Base-by-base conservation (phyloP, 768 basidiomycete genomes). In the Termitomyces sp. region DNA sequence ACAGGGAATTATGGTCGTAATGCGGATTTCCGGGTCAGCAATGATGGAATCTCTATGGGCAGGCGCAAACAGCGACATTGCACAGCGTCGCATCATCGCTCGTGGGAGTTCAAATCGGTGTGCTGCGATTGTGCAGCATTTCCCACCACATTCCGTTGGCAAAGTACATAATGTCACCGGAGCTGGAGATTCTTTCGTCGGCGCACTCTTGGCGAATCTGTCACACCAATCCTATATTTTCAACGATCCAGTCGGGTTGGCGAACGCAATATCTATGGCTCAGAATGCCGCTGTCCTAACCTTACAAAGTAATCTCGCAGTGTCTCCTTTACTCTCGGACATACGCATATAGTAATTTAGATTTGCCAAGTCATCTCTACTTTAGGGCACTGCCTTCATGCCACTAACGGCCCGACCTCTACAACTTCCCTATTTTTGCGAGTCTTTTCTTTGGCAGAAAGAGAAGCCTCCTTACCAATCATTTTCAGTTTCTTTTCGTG, bases 161-260 rank as follows among this genome's bases (percentile, higher is more conserved):
- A 64, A 58, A 3, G 62, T 82, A 6, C 71, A 86, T 21, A 94
- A 87, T 62, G 91, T 92, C 9, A 98, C 95, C 0, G 96, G 96
- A 1, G 83, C 88, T 12, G 61, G 60, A 11, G 61, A 57, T 52
- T 55, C 61, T 35, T 59, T 62, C 35, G 61, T 62, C 37, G 96
- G 96, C 1, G 83, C 87, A 1, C 65, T 97, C 31, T 69, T 95
- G n/a, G 87, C 92, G 5, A 73, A 75, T 9, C 70, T 94, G n/a
- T 71, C 75, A 12, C 68, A 75, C 6, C 62, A 75, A 21, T 78
- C 75, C 10, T 62, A 67, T 23, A 66, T 73, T 5, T 81, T 89
- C 56, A 68, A 73, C n/a, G 69, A 75, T 54, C 82, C 79, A 12
- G 56, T 58, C 3, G 62, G 71, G 2, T 63, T 91, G 55, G 74